Conservation (phyloP, 108 stramenopile species). For the Discostella pseudostelligera region DNA sequence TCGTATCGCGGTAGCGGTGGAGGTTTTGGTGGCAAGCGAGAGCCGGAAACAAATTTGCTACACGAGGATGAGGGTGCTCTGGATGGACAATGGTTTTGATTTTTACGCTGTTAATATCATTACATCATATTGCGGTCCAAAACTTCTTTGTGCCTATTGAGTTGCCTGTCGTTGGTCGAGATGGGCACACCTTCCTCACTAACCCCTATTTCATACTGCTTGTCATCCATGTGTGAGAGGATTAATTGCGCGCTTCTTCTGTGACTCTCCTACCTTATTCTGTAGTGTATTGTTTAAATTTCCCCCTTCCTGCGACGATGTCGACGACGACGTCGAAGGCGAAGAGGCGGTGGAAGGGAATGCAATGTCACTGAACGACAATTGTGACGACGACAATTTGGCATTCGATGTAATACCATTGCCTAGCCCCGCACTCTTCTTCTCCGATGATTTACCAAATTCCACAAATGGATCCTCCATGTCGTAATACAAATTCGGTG, state of each 20-base stretch:
- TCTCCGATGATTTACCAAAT: slow-evolving; percentile 17
- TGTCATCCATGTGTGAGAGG: slow-evolving; percentile 25
- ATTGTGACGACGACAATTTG: too few species aligned
- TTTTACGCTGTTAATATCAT: not conserved
- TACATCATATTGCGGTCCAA: too few species aligned
- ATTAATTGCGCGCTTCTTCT: slow-evolving; percentile 21
- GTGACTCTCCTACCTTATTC: slow-evolving; percentile 11
- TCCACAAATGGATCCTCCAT: slow-evolving; percentile 24
- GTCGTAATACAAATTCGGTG: slow-evolving; percentile 11
- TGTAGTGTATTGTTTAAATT: slow-evolving; percentile 17
- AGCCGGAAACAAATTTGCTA: not conserved
- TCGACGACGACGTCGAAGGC: not conserved
- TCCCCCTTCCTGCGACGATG: not conserved
- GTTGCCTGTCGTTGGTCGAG: too few species aligned
- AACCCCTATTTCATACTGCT: not conserved
- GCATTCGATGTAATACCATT: not conserved
- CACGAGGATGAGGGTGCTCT: not conserved
- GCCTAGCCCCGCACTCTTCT: not conserved
- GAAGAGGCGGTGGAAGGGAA: slow-evolving; percentile 1
- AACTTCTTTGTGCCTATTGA: too few species aligned
- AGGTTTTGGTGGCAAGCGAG: not conserved
- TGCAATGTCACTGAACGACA: slow-evolving; percentile 7
- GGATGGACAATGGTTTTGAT: slow-evolving; percentile 22
- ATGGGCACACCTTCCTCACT: too few species aligned
- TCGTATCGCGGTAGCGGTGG: slow-evolving; percentile 11